Conservation (phyloP, 257 asterid genomes). For the Coffea canephora region DNA sequence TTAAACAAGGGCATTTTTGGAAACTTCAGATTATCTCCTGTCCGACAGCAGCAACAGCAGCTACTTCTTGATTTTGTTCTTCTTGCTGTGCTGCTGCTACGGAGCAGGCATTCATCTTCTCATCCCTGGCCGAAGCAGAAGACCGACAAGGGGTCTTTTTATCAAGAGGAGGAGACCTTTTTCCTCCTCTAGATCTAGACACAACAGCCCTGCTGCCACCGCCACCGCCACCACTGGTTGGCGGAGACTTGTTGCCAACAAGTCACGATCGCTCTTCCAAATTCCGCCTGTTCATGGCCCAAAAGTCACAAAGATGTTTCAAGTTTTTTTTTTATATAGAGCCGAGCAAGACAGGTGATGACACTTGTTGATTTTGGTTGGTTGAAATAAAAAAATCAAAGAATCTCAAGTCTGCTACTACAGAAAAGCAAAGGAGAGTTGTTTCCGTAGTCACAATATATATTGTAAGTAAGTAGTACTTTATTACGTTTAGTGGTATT, state of each 20-base stretch:
- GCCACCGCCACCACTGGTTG: constrained; percentile 9
- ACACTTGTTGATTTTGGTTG: background rate
- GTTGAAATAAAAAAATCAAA: background rate
- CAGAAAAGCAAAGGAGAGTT: background rate
- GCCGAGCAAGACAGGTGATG: constrained; percentile 1
- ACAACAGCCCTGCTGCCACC: constrained; percentile 16
- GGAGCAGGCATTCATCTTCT: constrained; percentile 19
- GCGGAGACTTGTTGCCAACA: constrained; percentile 21
- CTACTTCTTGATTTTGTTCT: constrained; percentile 11
- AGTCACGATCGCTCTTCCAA: constrained; percentile 26
- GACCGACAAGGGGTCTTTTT: constrained; percentile 8
- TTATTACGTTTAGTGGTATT: constrained; percentile 13
- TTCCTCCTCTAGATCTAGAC: constrained; percentile 28
- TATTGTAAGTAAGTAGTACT: no score
- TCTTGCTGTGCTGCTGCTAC: background rate
- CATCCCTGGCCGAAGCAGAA: constrained; percentile 12
- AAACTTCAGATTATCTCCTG: no score
- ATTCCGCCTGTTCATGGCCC: constrained; percentile 29
- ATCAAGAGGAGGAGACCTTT: constrained; percentile 18
- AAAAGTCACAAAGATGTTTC: background rate
- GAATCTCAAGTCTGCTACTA: background rate
- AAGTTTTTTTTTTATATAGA: background rate
- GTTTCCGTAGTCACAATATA: no score
- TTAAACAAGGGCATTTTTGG: no score
- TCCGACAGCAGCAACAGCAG: background rate